These are phyloP conservation scores for Hypoxylon sp. DNA, from an alignment of 2,329 filamentous ascomycete species.

Conservation along the genomic window DNA sequence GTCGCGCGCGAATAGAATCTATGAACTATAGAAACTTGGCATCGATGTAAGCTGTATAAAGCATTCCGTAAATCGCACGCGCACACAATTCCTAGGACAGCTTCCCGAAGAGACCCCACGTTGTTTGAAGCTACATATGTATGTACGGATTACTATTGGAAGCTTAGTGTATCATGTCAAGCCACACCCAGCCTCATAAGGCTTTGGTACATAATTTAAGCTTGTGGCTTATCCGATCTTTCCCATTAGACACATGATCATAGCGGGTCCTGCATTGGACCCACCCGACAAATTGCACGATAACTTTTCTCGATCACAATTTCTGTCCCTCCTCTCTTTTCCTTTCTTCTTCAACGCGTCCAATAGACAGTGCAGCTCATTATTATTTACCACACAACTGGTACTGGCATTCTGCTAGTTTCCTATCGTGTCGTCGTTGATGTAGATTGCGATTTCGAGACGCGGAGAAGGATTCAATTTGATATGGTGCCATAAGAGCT, in stretches of 20 bases:
- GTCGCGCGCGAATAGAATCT: conserved; percentile 22
- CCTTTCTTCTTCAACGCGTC: conserved; percentile 74
- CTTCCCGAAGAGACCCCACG: conserved; percentile 40
- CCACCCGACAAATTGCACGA: conserved; percentile 43
- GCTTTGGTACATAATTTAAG: background rate
- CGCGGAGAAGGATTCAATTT: conserved; percentile 62
- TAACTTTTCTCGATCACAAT: conserved; percentile 37
- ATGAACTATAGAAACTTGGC: conserved; percentile 26
- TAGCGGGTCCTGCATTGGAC: conserved; percentile 32
- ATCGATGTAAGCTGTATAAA: conserved; percentile 27
- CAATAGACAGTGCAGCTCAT: conserved; percentile 90
- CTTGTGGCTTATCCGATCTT: conserved; percentile 9
- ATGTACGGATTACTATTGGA: too few relatives aligned
- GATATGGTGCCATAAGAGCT: conserved; percentile 79
- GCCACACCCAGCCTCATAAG: conserved; percentile 38
- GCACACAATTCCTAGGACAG: conserved; percentile 37
- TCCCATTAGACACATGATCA: conserved; percentile 45
- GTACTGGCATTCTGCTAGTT: conserved; percentile 77
- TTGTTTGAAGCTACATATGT: conserved; percentile 27
- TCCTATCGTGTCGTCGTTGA: conserved; percentile 70
- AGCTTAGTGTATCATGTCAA: conserved; percentile 23
- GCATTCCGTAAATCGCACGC: conserved; percentile 34
- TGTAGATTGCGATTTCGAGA: conserved; percentile 68
- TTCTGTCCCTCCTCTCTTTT: conserved; percentile 40
- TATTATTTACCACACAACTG: conserved; percentile 68